Evolutionary conservation across 495 filamentous ascomycete species (phyloP).

Genomic region (Chaetomium cochliodes): DNA sequence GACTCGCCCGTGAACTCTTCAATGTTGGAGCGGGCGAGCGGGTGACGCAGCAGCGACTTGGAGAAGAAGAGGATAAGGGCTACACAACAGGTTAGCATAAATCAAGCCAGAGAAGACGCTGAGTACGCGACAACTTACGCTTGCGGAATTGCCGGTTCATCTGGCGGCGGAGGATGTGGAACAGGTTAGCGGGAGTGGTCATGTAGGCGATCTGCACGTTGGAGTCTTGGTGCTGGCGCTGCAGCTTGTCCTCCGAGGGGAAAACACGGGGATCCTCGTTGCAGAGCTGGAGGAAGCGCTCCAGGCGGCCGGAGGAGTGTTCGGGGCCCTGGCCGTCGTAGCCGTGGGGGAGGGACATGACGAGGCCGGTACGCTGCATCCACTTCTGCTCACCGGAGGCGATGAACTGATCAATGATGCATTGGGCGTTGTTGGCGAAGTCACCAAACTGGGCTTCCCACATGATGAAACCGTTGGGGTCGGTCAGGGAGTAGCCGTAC

Average conservation of each 20-base stretch:
- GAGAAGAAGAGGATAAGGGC: slow-evolving; percentile 97
- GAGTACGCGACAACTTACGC: slow-evolving; percentile 59
- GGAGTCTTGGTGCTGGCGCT: slow-evolving; percentile 98
- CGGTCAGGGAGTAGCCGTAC: slow-evolving; percentile 96
- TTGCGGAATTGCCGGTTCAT: slow-evolving; percentile 99
- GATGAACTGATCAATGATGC: slow-evolving; percentile 98
- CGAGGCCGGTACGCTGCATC: slow-evolving; percentile 93
- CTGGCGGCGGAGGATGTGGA: slow-evolving; percentile 94
- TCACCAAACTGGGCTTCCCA: slow-evolving; percentile 99
- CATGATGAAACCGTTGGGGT: slow-evolving; percentile 93
- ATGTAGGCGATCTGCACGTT: slow-evolving; percentile 98
- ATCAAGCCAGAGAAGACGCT: background rate
- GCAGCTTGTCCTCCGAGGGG: slow-evolving; percentile 80
- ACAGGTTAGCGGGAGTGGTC: slow-evolving; percentile 88
- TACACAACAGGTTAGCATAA: slow-evolving; percentile 47
- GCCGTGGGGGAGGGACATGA: slow-evolving; percentile 92
- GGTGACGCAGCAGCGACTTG: slow-evolving; percentile 90
- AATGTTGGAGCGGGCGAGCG: slow-evolving; percentile 80
- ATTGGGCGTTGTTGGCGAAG: slow-evolving; percentile 98
- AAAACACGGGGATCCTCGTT: slow-evolving; percentile 96
- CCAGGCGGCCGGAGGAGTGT: slow-evolving; percentile 96
- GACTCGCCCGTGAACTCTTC: slow-evolving; percentile 87
- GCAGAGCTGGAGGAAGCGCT: slow-evolving; percentile 94
- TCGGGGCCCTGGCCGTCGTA: slow-evolving; percentile 98
- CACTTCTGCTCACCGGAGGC: slow-evolving; percentile 97